These are phyloP conservation scores for Rhizopus microsporus DNA, from an alignment of 371 early-diverging fungal species.

Conservation along the genomic window DNA sequence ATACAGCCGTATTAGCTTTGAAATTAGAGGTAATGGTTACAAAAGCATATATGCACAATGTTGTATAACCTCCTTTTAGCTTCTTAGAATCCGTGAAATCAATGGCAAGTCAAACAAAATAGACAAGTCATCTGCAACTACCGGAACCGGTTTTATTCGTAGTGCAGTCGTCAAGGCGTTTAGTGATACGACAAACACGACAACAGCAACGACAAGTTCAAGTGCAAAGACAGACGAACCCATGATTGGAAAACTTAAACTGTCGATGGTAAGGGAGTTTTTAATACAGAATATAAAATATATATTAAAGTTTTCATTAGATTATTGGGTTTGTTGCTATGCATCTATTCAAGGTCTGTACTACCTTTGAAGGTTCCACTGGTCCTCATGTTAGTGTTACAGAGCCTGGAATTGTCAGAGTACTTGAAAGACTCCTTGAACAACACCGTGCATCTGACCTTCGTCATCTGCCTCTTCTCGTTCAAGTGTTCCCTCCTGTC, in stretches of 20 bases:
- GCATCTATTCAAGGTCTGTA: slow-evolving; percentile 74
- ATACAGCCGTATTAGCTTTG: slow-evolving; percentile 82
- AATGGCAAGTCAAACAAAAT: slow-evolving; percentile 13
- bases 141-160: slow-evolving; percentile 43
- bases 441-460: slow-evolving; percentile 48
- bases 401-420: slow-evolving; percentile 40
- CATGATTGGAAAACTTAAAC: slow-evolving; percentile 59
- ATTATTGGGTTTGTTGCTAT: slow-evolving; percentile 72
- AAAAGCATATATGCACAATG: background rate
- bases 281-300: background rate
- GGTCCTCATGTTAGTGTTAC: slow-evolving; percentile 47
- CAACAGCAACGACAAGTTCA: slow-evolving; percentile 10
- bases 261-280: slow-evolving; percentile 41
- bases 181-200: slow-evolving; percentile 31
- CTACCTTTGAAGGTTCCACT: slow-evolving; percentile 53
- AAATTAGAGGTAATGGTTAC: slow-evolving; percentile 73
- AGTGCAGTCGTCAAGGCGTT: slow-evolving; percentile 53
- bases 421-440: slow-evolving; percentile 47
- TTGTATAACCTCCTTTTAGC: background rate
- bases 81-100: slow-evolving; percentile 41
- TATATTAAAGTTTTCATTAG: slow-evolving; percentile 21
- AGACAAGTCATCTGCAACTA: slow-evolving; percentile 7
- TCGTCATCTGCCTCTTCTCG: slow-evolving; percentile 51
- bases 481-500: slow-evolving; percentile 66
- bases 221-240: slow-evolving; percentile 55